Evolutionary conservation across 148 eudicot genomes (phyloP), one percentile per base, ranked within the genome.

Genomic region (Gaultheria prostrata): DNA sequence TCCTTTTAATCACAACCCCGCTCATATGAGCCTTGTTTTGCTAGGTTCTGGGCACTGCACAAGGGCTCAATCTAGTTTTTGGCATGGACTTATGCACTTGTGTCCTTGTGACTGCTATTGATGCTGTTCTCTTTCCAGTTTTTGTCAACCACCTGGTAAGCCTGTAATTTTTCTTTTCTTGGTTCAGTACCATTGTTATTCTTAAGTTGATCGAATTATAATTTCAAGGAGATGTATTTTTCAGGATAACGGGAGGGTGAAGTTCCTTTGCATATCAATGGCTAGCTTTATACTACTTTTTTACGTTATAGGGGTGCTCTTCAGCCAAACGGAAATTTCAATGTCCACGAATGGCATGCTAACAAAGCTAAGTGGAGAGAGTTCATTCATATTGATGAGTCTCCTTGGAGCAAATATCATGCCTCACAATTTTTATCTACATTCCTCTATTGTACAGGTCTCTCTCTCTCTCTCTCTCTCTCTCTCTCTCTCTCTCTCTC

Each of bases 371-470:
- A 91, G 90, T 71, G 99, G 99, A 82, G 99, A 94, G 88, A 95
- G 90, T 85, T 93, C 91, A 65, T 92, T 90, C 89, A 89, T 93
- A 10, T 86, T 97, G 89, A 97, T 97, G 99, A 88, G 95, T 87
- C 94, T 97, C 82, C 97, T 97, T 81, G 98, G 99, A 84, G 94
- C 98, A 48, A 92, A 74, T 89, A 87, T 94, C 75, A 93, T 95
- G 94, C 99, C 98, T 85, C 98, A 94, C 88, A 94, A 95, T 84
- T 92, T 97, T 87, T 97, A 92, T 90, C 96, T 94, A 61, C 94
- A 95, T 88, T 97, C 99, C 83, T 93, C 98, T 87, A 82, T 97
- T 88, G 93, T 93, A n/a, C 97, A 97, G 98, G 99, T 85, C 46
- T 56, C 50, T 73, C 35, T 78, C 65, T 77, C 80, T 32, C 67